Evolutionary conservation across 345 rosid genomes (phyloP).

Genomic region (Erodium maritimum): DNA sequence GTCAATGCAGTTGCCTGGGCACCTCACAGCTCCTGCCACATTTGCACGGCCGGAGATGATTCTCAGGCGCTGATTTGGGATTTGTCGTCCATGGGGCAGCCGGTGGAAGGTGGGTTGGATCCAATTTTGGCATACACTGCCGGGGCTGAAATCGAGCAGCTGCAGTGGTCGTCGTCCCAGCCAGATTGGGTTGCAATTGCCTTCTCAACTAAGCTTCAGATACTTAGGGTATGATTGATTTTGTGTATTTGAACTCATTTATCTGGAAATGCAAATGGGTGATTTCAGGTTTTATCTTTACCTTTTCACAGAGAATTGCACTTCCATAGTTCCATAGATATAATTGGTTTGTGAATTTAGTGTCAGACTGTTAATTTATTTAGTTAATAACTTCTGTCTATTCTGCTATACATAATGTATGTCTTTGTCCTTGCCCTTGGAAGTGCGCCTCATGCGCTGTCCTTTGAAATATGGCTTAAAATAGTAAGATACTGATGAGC

Average conservation of each 20-base stretch:
- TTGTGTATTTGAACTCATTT: background rate
- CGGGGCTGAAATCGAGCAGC: constrained; percentile 93
- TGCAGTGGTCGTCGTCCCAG: constrained; percentile 96
- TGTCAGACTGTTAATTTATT: background rate
- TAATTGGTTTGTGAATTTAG: background rate
- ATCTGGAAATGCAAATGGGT: background rate
- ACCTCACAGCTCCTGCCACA: constrained; percentile 94
- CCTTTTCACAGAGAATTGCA: background rate
- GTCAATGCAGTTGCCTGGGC: constrained; percentile 98
- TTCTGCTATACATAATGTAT: background rate
- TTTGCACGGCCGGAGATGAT: constrained; percentile 95
- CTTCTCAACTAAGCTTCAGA: constrained; percentile 84
- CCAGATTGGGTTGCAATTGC: constrained; percentile 99
- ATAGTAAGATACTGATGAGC: background rate
- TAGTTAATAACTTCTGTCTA: background rate
- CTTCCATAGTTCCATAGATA: background rate
- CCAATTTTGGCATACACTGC: constrained; percentile 92
- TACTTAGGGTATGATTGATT: constrained; percentile 69
- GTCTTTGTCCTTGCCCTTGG: background rate
- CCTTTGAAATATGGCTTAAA: background rate
- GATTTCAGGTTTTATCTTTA: background rate
- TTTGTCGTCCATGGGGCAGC: constrained; percentile 87
- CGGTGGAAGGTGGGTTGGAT: constrained; percentile 87
- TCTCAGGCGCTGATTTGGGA: constrained; percentile 98
- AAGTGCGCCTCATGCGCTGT: background rate